A percentile compares a stretch with the other conserved stretches of the same genome.
phyloP scores from a whole-genome alignment of 805 yeast genomes.

The Spathaspora gorwiae region DNA sequence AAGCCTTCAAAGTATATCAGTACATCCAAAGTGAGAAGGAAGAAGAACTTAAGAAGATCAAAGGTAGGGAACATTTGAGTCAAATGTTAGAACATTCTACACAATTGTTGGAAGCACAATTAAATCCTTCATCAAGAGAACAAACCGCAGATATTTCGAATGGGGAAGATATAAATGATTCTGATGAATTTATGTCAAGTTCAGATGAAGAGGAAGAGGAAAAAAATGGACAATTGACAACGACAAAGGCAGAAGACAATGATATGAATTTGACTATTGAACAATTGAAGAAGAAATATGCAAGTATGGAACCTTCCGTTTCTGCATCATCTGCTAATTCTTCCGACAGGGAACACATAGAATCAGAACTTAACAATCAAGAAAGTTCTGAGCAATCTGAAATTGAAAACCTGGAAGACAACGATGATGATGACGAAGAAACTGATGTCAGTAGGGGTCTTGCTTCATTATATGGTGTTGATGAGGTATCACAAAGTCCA shows the following conservation, averaged over 20 bases:
- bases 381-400: conserved; percentile 7
- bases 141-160: conserved; percentile 22
- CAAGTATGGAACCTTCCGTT: conserved; percentile 29
- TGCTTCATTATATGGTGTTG: conserved; percentile 12
- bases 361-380: conserved; percentile 5
- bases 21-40: conserved; percentile 72
- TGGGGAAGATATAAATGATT: conserved; percentile 13
- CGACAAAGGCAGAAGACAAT: conserved; percentile 18
- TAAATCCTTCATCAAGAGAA: conserved; percentile 39
- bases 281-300: conserved; percentile 53
- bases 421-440: conserved; percentile 7
- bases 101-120: conserved; percentile 80
- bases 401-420: background rate
- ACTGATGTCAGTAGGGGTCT: conserved; percentile 12
- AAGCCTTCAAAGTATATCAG: conserved; percentile 78
- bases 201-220: conserved; percentile 17
- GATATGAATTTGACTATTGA: conserved; percentile 54
- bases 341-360: conserved; percentile 4
- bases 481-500: conserved; percentile 1
- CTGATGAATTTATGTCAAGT: conserved; percentile 11
- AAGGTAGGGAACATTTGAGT: conserved; percentile 82
- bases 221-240: conserved; percentile 13
- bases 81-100: conserved; percentile 90
- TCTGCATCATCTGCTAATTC: conserved; percentile 13
- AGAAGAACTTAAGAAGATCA: conserved; percentile 71